A percentile compares a stretch with the other conserved stretches of the same genome.
Evolutionary conservation across 768 basidiomycete genomes (phyloP).

Genomic region (Hypholoma sublateritium): DNA sequence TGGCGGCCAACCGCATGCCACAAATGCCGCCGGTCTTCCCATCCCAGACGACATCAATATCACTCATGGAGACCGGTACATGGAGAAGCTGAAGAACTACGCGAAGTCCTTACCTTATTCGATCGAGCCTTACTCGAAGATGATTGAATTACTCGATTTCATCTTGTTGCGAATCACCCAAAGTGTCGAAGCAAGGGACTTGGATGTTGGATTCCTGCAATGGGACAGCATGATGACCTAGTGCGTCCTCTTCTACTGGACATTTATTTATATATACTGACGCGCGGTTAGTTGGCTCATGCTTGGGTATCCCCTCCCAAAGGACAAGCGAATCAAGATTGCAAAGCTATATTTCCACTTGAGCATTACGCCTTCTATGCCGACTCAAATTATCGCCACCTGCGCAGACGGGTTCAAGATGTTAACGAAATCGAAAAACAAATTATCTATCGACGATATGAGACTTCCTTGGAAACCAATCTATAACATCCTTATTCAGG

Average conservation of each 20-base stretch:
- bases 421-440: slow-evolving; percentile 68
- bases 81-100: slow-evolving; percentile 62
- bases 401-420: slow-evolving; percentile 62
- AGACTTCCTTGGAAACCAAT: slow-evolving; percentile 82
- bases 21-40: slow-evolving; percentile 10
- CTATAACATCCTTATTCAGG: slow-evolving; percentile 65
- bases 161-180: slow-evolving; percentile 69
- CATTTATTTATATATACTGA: neutral
- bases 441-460: slow-evolving; percentile 75
- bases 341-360: slow-evolving; percentile 81
- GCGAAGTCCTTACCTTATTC: slow-evolving; percentile 72
- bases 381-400: slow-evolving; percentile 63
- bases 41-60: slow-evolving; percentile 28
- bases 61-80: slow-evolving; percentile 42
- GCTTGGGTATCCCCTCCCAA: slow-evolving; percentile 86
- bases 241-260: slow-evolving; percentile 40
- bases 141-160: slow-evolving; percentile 75
- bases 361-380: slow-evolving; percentile 74
- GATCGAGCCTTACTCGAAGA: slow-evolving; percentile 72
- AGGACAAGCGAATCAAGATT: slow-evolving; percentile 70
- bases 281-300: slow-evolving; percentile 62
- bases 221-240: slow-evolving; percentile 78
- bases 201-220: slow-evolving; percentile 75
- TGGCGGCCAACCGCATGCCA: slow-evolving; percentile 22
- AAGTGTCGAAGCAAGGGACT: slow-evolving; percentile 78